Base-by-base conservation (phyloP, 495 filamentous ascomycete genomes). In the Aspergillus affinis region DNA sequence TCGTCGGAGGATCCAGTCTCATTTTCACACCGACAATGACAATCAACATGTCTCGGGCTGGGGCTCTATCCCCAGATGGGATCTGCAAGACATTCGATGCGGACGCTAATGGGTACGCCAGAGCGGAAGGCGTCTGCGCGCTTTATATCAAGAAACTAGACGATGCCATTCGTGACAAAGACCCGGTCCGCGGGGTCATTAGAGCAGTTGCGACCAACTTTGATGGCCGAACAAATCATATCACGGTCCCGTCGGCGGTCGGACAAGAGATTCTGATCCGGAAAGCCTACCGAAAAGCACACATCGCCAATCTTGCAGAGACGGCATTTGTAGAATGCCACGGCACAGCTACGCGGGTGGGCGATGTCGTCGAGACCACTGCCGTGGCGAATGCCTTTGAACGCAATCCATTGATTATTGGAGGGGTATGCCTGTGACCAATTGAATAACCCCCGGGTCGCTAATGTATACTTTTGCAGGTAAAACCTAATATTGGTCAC, bases 21-120 rank as follows among this genome's bases (percentile, higher is more conserved):
- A 77, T 81, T 26, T 48, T 76, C 1, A 52, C 65, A 6, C 77
- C 76, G 1, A 57, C 57, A 4, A 69, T 69, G 61, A 68, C 61
- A 2, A 55, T 62, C 0, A 59, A 64, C 4, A 65, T 77, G 65
- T 61, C 66, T 0, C 68, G 75, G 13, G 61, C 65, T 4, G 49
- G 44, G 6, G 63, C 66, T 3, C 23, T 75, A 13, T 69, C 61
- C 21, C 41, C 44, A 2, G 61, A 53, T 27, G 62, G 62, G 0
- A 57, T 53, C 9, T 88, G 80, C 41, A 76, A 82, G 60, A 81
- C 80, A 1, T 91, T 86, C 56, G 84, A 87, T 63, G 71, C 74
- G 5, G 62, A 70, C 12, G 88, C 84, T 0, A 78, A 85, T 59
- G 87, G 60, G 9, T 90, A 86, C 62, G 83, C 69, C 0, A 76